phyloP scores from a whole-genome alignment of 768 basidiomycete genomes.

The Naematelia aurantialba region DNA sequence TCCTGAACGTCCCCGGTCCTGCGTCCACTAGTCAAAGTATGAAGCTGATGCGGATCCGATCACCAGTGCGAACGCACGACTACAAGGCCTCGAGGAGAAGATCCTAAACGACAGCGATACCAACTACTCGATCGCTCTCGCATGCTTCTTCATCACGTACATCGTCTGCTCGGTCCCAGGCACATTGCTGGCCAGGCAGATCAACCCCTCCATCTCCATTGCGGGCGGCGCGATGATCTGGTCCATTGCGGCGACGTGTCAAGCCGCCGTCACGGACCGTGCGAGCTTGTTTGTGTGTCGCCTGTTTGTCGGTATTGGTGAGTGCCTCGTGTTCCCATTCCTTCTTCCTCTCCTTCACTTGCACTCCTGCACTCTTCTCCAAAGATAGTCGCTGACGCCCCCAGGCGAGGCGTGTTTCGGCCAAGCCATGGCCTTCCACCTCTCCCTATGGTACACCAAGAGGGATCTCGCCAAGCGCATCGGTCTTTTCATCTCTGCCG shows the following conservation, averaged over 20 bases:
- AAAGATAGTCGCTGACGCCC: neutral
- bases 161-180: constrained; percentile 49
- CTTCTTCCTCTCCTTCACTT: too few species aligned
- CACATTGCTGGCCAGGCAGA: constrained; percentile 49
- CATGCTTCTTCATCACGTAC: constrained; percentile 51
- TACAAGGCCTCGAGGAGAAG: constrained; percentile 47
- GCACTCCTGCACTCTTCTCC: neutral
- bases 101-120: constrained; percentile 45
- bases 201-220: constrained; percentile 50
- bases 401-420: constrained; percentile 47
- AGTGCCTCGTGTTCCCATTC: neutral
- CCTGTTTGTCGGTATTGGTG: constrained; percentile 48
- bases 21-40: neutral
- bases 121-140: constrained; percentile 49
- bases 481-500: constrained; percentile 52
- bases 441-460: constrained; percentile 48
- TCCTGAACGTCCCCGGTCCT: too few species aligned
- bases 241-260: constrained; percentile 50
- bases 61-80: constrained; percentile 43
- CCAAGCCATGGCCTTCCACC: constrained; percentile 47
- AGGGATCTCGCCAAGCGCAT: constrained; percentile 52
- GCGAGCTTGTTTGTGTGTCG: constrained; percentile 51
- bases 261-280: constrained; percentile 46
- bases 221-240: constrained; percentile 51
- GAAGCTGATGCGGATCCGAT: neutral